Base-by-base conservation (phyloP, 371 early-diverging fungal genomes). In the Mucor circinelloides region DNA sequence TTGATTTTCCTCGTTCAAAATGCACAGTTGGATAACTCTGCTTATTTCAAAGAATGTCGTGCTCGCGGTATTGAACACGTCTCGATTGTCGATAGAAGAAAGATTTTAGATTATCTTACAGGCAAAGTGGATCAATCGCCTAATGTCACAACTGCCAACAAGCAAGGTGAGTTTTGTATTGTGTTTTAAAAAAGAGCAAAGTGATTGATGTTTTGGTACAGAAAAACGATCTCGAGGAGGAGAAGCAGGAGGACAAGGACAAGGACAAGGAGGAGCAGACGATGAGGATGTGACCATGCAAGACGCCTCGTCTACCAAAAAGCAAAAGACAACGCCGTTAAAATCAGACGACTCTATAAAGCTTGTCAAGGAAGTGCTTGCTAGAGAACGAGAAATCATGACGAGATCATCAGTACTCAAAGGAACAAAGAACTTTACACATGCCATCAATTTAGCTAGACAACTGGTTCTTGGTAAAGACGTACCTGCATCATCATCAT, bases 51-150 rank as follows among this genome's bases (percentile, higher is more conserved):
- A 66, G 85, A 82, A 73, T 86, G 90, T 48, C 83, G 86, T 23
- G 71, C 80, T 19, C 81, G 82, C 59, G 85, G 87, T 9, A 83
- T 92, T 57, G 88, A 83, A 31, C 82, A 85, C 27, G 92, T 95
- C 38, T 89, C 91, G 1, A 88, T 92, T 59, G 76, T 91, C 9
- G 93, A 94, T 73, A 80, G 90, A 58, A 80, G 81, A 63, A 84
- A 86, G 52, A 82, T 94, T 34, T 68, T 91, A 23, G 93, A 92
- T 69, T 93, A 91, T 60, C 72, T 95, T 57, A 91, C 89, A 0
- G 92, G 93, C 17, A 89, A 87, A 60, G 79, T 84, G 0, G 80
- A 83, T 13, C 81, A 80, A 23, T 73, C 79, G 10, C 76, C 83
- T n/a, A 85, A 83, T 63, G 75, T 84, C 40, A 68, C 60, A 6